Base-by-base conservation (phyloP, 2,329 filamentous ascomycete genomes). In the Cryphonectria radicalis region DNA sequence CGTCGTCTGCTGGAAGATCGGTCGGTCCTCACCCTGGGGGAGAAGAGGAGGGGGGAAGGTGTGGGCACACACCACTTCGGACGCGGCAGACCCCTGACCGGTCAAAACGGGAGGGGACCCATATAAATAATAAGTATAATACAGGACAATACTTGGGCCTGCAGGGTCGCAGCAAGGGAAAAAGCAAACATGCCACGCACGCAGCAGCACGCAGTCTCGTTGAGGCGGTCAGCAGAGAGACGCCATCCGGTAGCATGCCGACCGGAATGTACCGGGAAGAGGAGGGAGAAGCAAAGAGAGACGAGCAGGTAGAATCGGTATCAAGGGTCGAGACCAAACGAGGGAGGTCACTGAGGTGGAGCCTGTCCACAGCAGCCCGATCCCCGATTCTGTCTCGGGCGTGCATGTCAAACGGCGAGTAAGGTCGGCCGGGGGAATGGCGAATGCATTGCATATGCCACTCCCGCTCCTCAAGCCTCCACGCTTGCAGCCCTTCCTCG, bases 371-470 rank as follows among this genome's bases (percentile, higher is more conserved):
- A 28, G 55, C 71, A 71, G 69, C 69, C 72, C 72, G 69, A 73
- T 68, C 66, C 66, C 71, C 46, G 60, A 50, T 69, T 71, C 50
- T 71, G 64, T 67, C 69, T 70, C 55, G 69, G 69, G 69, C 69
- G 57, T 70, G 69, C 69, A 70, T 62, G 40, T 55, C 32, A 63
- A 63, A 43, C 50, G 67, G 60, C 43, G 65, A 70, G 63, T 67
- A 64, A 64, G 50, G 57, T 66, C 67, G 69, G 32, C 68, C 65
- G 71, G 66, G 65, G 60, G 66, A 53, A 55, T 65, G 43, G 57
- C 63, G 63, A 69, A 55, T 59, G 67, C 70, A 67, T 66, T 72
- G 68, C 71, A 72, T 64, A 37, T 70, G 65, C 64, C 65, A 70
- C 60, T 65, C 43, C 71, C 70, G 66, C 66, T 19, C 25, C 32